Evolutionary conservation across 192 early-diverging fungal species (phyloP).

Genomic region (Backusella australiensis): DNA sequence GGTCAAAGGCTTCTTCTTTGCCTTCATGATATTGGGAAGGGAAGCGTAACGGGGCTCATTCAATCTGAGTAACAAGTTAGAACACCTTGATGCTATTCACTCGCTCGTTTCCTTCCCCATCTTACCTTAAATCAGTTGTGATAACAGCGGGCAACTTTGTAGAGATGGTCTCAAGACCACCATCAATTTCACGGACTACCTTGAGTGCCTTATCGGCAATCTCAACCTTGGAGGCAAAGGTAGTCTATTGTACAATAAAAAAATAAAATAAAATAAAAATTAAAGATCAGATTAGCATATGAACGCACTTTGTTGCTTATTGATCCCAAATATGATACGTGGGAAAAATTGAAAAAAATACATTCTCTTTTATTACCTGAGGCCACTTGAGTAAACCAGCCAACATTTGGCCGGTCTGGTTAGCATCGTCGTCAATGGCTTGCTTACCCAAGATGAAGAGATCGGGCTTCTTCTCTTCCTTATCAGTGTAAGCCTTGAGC

Average conservation of each 20-base stretch:
- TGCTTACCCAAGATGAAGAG: constrained; percentile 97
- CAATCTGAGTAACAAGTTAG: constrained; percentile 47
- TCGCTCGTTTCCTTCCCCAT: not conserved
- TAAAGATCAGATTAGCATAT: constrained; percentile 7
- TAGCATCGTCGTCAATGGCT: constrained; percentile 97
- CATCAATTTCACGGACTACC: constrained; percentile 96
- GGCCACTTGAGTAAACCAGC: constrained; percentile 93
- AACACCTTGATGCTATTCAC: not conserved
- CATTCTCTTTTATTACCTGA: constrained; percentile 55
- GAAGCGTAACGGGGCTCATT: constrained; percentile 97
- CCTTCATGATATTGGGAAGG: constrained; percentile 98
- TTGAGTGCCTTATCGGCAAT: constrained; percentile 64
- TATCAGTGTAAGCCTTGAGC: constrained; percentile 81
- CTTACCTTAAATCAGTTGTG: constrained; percentile 89
- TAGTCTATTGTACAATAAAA: constrained; percentile 58
- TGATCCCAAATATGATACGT: constrained; percentile 17
- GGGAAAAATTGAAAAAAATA: not conserved
- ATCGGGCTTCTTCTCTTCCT: constrained; percentile 80
- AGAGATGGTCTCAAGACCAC: constrained; percentile 90
- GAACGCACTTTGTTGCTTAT: not conserved
- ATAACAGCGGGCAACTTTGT: constrained; percentile 87
- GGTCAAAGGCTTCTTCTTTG: constrained; percentile 95
- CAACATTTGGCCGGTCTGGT: constrained; percentile 98
- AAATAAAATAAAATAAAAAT: too few relatives aligned
- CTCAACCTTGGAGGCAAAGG: constrained; percentile 96